Evolutionary conservation across 129 eudicot genomes (phyloP), one percentile per base, ranked within the genome.

Genomic region (Chrysanthemum makinoi): DNA sequence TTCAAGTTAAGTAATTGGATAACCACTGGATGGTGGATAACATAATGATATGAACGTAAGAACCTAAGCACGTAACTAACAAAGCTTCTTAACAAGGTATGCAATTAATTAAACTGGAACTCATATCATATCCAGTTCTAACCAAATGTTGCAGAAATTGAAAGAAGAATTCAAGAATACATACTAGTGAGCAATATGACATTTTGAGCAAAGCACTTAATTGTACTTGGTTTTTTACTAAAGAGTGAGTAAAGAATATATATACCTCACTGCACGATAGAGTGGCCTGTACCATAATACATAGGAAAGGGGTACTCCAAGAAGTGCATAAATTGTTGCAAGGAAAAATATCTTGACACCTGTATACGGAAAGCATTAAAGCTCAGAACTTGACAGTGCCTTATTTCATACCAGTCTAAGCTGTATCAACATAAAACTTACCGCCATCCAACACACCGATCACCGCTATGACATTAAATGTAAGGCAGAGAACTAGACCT

Each of bases 371-470:
- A 61, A 66, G 53, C 22, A 10, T 59, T 26, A 55, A 46, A 63
- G 55, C 19, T 63, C 55, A 54, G 30, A 77, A 77, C 68, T 46
- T 62, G 51, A 54, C 28, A 53, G 26, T 52, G 76, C 15, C 48
- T 69, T 60, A 10, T 44, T 77, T 62, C 76, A 19, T 19, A 39
- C 62, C 58, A 24, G 22, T 51, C 19, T 61, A 61, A 33, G 56
- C 64, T 19, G 35, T n/a, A 13, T 20, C 52, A 51, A 77, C 17
- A 39, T 2, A 59, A 56, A 62, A 73, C 87, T 77, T 80, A 89
- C 98, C 98, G 80, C 98, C 98, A 87, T 86, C 98, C 98, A 94
- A 75, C 96, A 87, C 51, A 89, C 90, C 90, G 64, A 71, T 87
- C 71, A 94, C 87, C 5, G 98, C 98, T 70, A 89, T 65, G 35